Percentiles rank a stretch among this genome's conserved stretches.
These are phyloP conservation scores for Fusarium multiceps DNA, from an alignment of 2,329 filamentous ascomycete species.

Conservation along the genomic window DNA sequence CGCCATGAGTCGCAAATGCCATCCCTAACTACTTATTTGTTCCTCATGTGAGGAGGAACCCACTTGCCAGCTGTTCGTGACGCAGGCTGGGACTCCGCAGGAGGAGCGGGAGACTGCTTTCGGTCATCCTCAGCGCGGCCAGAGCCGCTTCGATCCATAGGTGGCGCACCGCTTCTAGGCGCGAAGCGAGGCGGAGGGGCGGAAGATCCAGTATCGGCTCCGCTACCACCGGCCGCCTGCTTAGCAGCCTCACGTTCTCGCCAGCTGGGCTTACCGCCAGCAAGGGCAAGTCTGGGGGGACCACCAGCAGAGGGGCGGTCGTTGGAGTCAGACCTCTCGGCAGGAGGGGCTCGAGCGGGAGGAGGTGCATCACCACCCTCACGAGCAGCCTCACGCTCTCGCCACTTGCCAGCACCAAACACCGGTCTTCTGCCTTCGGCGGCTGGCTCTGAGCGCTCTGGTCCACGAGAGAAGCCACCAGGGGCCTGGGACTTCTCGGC, in stretches of 20 bases:
- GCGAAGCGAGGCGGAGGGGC: constrained; percentile 55
- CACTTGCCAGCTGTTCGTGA: constrained; percentile 68
- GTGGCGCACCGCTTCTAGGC: constrained; percentile 54
- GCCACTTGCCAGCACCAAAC: constrained; percentile 56
- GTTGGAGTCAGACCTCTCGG: constrained; percentile 61
- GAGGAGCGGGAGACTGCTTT: constrained; percentile 56
- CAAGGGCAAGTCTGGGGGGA: constrained; percentile 71
- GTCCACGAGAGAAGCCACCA: constrained; percentile 46
- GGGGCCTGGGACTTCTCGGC: constrained; percentile 69
- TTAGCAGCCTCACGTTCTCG: constrained; percentile 75
- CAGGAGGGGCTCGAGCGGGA: constrained; percentile 46
- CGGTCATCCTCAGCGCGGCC: constrained; percentile 54
- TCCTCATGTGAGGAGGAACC: constrained; percentile 62
- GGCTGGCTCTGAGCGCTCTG: constrained; percentile 45
- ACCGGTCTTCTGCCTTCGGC: constrained; percentile 50
- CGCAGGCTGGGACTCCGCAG: constrained; percentile 63
- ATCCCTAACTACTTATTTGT: constrained; percentile 44
- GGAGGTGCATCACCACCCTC: constrained; percentile 46
- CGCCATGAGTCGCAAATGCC: constrained; percentile 50
- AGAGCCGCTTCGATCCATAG: constrained; percentile 58
- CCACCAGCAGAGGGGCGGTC: constrained; percentile 57
- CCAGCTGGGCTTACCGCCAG: constrained; percentile 72
- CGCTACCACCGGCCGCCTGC: constrained; percentile 51
- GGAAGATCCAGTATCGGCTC: constrained; percentile 51
- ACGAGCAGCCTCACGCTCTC: constrained; percentile 53